Conservation (phyloP, 2,329 filamentous ascomycete genomes). For the Aspergillus thermomutatus region DNA sequence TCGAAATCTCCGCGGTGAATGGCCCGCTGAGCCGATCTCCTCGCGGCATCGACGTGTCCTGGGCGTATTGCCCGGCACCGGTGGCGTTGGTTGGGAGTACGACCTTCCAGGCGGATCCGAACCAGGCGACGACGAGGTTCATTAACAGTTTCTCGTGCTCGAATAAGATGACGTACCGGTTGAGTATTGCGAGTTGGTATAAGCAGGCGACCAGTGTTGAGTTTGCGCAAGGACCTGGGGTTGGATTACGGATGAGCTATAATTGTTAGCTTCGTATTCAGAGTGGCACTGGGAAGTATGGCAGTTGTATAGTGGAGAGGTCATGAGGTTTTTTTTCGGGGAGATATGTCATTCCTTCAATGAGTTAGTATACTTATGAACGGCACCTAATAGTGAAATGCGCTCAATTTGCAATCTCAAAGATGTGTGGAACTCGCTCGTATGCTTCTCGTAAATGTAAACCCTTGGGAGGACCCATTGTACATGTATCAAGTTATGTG, state of each 20-base stretch:
- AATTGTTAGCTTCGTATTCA: not conserved
- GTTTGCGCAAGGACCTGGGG: constrained; percentile 1
- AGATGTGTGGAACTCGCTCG: too few relatives aligned
- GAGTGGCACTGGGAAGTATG: too few relatives aligned
- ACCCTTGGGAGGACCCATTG: too few relatives aligned
- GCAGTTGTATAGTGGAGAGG: too few relatives aligned
- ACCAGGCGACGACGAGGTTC: not conserved
- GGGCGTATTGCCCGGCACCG: constrained; percentile 5
- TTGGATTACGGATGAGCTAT: constrained; percentile 5
- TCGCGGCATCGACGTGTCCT: constrained; percentile 6
- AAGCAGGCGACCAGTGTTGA: constrained; percentile 1
- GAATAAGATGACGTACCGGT: constrained; percentile 3
- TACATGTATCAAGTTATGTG: too few relatives aligned
- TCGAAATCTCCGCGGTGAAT: constrained; percentile 4
- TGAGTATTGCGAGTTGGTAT: constrained; percentile 7
- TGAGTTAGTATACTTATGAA: too few relatives aligned
- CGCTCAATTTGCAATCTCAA: too few relatives aligned
- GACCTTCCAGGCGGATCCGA: not conserved
- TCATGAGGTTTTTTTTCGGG: too few relatives aligned
- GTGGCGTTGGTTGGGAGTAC: constrained; percentile 3
- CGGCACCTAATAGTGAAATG: too few relatives aligned
- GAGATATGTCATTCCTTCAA: too few relatives aligned
- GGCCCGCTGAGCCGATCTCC: constrained; percentile 6
- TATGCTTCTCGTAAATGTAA: too few relatives aligned
- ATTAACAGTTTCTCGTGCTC: constrained; percentile 9